These are phyloP conservation scores for Chlamydomonas sphaeroides DNA, from an alignment of 139 green algal species.

Conservation along the genomic window DNA sequence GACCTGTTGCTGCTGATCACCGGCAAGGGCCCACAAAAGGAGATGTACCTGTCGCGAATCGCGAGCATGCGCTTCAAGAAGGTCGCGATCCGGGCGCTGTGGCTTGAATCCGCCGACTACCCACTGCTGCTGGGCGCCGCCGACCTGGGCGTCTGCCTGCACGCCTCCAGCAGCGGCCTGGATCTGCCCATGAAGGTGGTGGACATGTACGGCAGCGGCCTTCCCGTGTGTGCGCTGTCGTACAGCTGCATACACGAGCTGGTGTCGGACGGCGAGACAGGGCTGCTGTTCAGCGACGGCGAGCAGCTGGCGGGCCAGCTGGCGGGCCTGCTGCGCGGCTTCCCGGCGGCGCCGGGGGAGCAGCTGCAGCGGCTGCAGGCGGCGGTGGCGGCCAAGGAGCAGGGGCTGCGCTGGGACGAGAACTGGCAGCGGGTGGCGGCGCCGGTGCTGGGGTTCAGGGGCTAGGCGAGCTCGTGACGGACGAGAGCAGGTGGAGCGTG, in stretches of 20 bases:
- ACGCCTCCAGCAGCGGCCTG: constrained; percentile 90
- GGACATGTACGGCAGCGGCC: constrained; percentile 96
- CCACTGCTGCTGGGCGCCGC: constrained; percentile 86
- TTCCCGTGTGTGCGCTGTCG: constrained; percentile 86
- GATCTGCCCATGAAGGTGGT: constrained; percentile 99
- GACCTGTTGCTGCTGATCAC: constrained; percentile 76
- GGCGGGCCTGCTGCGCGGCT: constrained; percentile 62
- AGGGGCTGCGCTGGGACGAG: constrained; percentile 52
- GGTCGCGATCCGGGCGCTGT: constrained; percentile 88
- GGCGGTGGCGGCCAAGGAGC: constrained; percentile 37
- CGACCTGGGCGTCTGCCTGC: constrained; percentile 93
- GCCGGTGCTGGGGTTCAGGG: constrained; percentile 38
- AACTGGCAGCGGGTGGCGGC: constrained; percentile 52
- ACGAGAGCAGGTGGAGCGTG: too few species aligned
- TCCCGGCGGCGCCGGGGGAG: constrained; percentile 21
- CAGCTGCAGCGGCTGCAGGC: constrained; percentile 46
- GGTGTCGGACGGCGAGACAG: constrained; percentile 77
- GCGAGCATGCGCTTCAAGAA: constrained; percentile 67
- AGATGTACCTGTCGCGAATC: constrained; percentile 76
- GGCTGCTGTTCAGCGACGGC: constrained; percentile 79
- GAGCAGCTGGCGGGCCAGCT: constrained; percentile 75
- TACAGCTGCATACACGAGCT: constrained; percentile 91
- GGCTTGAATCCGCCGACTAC: constrained; percentile 94
- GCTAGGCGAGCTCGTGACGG: too few species aligned
- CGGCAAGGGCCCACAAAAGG: constrained; percentile 86